These are phyloP conservation scores for Aspergillus bertholletiae DNA, from an alignment of 495 filamentous ascomycete species.

Conservation along the genomic window DNA sequence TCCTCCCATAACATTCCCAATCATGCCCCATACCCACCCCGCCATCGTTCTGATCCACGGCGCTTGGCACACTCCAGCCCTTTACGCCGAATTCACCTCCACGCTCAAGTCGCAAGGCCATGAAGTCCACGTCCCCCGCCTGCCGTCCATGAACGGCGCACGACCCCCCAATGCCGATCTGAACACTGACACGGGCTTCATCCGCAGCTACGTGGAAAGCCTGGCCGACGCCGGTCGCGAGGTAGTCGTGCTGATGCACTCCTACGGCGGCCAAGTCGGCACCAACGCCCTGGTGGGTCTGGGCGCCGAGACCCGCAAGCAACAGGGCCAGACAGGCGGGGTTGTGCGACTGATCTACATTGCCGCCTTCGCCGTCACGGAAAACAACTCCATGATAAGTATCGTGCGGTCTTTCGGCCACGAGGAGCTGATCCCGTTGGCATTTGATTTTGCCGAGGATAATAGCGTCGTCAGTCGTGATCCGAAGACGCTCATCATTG, in stretches of 20 bases:
- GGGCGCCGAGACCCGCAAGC: neutral
- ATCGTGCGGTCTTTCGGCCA: neutral
- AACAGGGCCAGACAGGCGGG: neutral
- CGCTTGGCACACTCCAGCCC: constrained; percentile 7
- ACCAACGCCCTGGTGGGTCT: constrained; percentile 9
- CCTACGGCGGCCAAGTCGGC: constrained; percentile 11
- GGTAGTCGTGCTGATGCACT: constrained; percentile 5
- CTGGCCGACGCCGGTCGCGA: constrained; percentile 5
- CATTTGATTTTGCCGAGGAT: constrained; percentile 6
- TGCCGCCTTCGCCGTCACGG: neutral
- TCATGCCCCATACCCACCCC: too few relatives aligned
- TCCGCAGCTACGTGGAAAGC: constrained; percentile 3
- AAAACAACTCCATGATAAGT: constrained; percentile 2
- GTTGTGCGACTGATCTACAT: neutral
- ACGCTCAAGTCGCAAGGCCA: neutral
- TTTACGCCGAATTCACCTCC: neutral
- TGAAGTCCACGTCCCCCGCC: constrained; percentile 7
- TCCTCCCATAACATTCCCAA: too few relatives aligned
- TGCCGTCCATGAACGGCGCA: constrained; percentile 3
- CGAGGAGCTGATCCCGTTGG: constrained; percentile 1
- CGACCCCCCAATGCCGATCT: constrained; percentile 9
- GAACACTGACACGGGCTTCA: constrained; percentile 1
- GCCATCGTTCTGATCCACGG: constrained; percentile 8
- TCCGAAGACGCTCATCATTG: neutral
- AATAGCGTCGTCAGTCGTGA: constrained; percentile 1